Evolutionary conservation across 768 basidiomycete species (phyloP).

Genomic region (Artomyces pyxidatus): DNA sequence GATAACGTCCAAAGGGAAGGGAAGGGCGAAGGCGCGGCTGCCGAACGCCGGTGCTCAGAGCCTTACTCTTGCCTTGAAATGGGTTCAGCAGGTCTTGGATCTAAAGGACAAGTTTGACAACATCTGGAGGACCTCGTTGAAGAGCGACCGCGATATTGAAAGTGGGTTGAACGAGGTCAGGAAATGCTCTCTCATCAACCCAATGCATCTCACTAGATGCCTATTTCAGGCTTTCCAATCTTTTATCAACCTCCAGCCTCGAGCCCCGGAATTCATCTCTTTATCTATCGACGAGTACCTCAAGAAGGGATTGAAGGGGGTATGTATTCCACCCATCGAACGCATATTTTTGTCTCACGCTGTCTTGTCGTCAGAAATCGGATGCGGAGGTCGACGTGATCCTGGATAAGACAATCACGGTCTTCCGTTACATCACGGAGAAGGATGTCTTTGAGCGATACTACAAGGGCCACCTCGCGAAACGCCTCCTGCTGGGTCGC

Average conservation of each 20-base stretch:
- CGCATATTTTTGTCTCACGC: neutral
- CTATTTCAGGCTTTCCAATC: conserved; percentile 82
- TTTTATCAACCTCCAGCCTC: conserved; percentile 83
- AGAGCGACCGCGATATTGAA: conserved; percentile 68
- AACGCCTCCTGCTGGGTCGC: conserved; percentile 77
- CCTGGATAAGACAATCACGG: conserved; percentile 91
- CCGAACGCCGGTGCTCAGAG: conserved; percentile 37
- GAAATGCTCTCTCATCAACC: neutral
- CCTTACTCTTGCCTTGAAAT: conserved; percentile 63
- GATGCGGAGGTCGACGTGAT: conserved; percentile 85
- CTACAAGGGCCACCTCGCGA: conserved; percentile 93
- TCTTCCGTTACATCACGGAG: conserved; percentile 90
- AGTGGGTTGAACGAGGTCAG: conserved; percentile 76
- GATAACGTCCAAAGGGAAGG: conserved; percentile 37
- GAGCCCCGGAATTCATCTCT: conserved; percentile 90
- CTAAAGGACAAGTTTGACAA: conserved; percentile 88
- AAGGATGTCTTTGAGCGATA: conserved; percentile 98
- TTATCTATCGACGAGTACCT: conserved; percentile 96
- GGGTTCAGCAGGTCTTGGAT: conserved; percentile 88
- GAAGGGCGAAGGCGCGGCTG: conserved; percentile 37
- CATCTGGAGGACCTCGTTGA: conserved; percentile 66
- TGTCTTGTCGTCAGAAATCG: conserved; percentile 61
- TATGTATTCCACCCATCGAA: conserved; percentile 31
- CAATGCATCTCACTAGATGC: neutral
- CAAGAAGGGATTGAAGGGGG: conserved; percentile 90